Evolutionary conservation across 305 asterid species (phyloP), one percentile per base, ranked within the genome.

Genomic region (Solanum chacoense): DNA sequence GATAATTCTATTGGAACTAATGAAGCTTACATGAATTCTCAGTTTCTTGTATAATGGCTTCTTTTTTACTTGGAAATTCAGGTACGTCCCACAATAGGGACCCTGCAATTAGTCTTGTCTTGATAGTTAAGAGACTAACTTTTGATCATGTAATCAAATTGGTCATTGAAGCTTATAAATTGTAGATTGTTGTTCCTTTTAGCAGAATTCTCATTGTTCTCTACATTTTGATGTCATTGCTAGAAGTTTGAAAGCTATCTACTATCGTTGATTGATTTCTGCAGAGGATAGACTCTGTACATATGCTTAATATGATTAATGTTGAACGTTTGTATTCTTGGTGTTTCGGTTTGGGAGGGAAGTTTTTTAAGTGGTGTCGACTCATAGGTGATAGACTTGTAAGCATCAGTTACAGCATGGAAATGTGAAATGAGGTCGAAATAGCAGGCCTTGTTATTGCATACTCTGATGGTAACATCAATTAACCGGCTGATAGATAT

Each of bases 111-210:
- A 84, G 86, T 45, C 72, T 45, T 81, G 86, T 6, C 7, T 81
- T 81, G 86, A 9, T 8, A 40, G 67, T 80, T 80, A 40, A 80
- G 71, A 80, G 40, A 45, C 86, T 45, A 29, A 6, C 31, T 55
- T 83, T 55, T 83, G 87, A 84, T 84, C 87, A 84, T 84, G 87
- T 84, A 20, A 84, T 55, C 40, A 84, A 55, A 84, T 31, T 55
- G 74, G 72, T 84, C 87, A 20, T 83, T 6, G n/a, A 84, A 50
- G 14, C 29, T 84, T 84, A 84, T 84, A 84, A 84, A 84, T 84
- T 31, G 42, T 10, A 84, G 20, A 16, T 31, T 38, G 69, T 4
- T 84, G 87, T 59, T 84, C 38, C 50, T 29, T 32, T 32, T 59
- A 32, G 29, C 31, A 63, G 55, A 84, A 32, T 84, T 45, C 50